Percentiles rank a stretch among this genome's conserved stretches.
Conservation (phyloP, 257 asterid genomes). For the Primulina tabacum region DNA sequence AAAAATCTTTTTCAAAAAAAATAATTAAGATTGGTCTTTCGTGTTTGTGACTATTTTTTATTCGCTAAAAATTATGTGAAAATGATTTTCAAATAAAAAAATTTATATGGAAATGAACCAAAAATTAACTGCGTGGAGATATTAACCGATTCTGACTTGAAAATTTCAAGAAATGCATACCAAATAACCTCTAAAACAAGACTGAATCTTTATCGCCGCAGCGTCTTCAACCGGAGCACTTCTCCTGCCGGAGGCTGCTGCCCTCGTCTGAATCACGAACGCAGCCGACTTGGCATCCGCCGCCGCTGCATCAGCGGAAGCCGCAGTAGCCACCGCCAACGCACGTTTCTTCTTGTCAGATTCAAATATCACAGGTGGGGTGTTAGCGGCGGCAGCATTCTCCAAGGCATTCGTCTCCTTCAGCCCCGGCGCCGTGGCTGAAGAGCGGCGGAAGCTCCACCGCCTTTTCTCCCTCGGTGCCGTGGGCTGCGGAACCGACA, state of each 20-base stretch:
- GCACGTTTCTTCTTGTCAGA: constrained; percentile 51
- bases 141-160: too few species aligned
- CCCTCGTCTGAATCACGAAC: constrained; percentile 50
- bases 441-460: constrained; percentile 96
- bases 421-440: constrained; percentile 55
- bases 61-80: not conserved
- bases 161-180: constrained; percentile 32
- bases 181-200: constrained; percentile 70
- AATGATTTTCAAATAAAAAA: too few species aligned
- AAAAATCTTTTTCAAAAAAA: too few species aligned
- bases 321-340: constrained; percentile 61
- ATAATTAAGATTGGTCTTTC: too few species aligned
- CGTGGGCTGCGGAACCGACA: constrained; percentile 38
- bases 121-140: too few species aligned
- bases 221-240: constrained; percentile 39
- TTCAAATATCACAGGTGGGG: constrained; percentile 26
- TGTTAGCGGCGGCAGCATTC: constrained; percentile 13
- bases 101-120: too few species aligned
- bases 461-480: constrained; percentile 75
- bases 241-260: constrained; percentile 32
- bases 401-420: constrained; percentile 34
- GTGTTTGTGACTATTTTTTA: too few species aligned
- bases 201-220: constrained; percentile 75
- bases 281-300: constrained; percentile 78
- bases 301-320: constrained; percentile 63